Conservation (phyloP, 2,329 filamentous ascomycete species). For the Drechslera avenae region DNA sequence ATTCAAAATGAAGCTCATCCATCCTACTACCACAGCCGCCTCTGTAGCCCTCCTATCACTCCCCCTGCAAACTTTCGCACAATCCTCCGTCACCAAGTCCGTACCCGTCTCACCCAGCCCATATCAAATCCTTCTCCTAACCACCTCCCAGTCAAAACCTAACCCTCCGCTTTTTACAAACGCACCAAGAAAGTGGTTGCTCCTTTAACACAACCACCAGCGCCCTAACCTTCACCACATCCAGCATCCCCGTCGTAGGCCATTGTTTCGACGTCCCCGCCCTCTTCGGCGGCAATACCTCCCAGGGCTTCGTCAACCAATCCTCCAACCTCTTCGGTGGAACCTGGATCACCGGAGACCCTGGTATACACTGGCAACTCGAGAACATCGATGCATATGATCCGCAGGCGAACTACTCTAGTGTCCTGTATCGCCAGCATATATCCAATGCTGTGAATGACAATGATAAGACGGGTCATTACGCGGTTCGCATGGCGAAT, state of each 20-base stretch:
- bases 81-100: background rate
- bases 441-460: background rate
- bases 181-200: background rate
- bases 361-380: conserved; percentile 2
- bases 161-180: background rate
- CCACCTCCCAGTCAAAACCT: background rate
- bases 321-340: background rate
- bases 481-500: background rate
- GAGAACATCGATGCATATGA: background rate
- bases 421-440: conserved; percentile 1
- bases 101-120: background rate
- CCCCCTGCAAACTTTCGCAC: background rate
- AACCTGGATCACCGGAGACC: background rate
- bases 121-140: background rate
- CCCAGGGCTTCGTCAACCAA: conserved; percentile 2
- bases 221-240: conserved; percentile 1
- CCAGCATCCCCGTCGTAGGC: background rate
- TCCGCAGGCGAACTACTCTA: background rate
- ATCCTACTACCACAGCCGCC: background rate
- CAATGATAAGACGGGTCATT: background rate
- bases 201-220: background rate
- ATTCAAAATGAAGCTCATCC: background rate
- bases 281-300: background rate
- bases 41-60: background rate
- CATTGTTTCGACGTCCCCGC: background rate